Conservation (phyloP, 306 rosid genomes). For the Inga leiocalycina region DNA sequence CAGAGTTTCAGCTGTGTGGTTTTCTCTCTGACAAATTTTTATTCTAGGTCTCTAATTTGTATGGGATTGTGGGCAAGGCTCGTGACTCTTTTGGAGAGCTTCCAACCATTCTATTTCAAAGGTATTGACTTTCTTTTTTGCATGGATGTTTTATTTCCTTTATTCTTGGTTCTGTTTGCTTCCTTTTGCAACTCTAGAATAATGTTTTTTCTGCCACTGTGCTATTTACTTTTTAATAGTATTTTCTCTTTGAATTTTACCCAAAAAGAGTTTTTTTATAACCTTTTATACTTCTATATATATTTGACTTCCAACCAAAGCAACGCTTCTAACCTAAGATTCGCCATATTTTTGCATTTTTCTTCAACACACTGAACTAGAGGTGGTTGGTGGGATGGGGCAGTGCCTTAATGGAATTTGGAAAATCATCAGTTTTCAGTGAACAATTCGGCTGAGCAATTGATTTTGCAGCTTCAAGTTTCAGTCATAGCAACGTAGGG, state of each 20-base stretch:
- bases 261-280: neutral
- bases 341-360: neutral
- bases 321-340: neutral
- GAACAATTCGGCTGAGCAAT: neutral
- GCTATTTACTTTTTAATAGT: neutral
- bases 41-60: neutral
- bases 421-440: slow-evolving; percentile 1
- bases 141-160: neutral
- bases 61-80: neutral
- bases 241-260: neutral
- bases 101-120: neutral
- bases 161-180: neutral
- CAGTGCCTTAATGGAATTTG: neutral
- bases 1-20: neutral
- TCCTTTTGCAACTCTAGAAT: neutral
- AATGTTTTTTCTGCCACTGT: neutral
- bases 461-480: neutral
- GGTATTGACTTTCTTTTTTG: neutral
- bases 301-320: slow-evolving; percentile 4
- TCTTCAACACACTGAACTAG: neutral
- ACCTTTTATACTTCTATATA: neutral
- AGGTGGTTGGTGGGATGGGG: slow-evolving; percentile 17
- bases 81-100: neutral
- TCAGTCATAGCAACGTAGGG: neutral
- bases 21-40: neutral